These are phyloP conservation scores for Trichosporon coremiiforme DNA, from an alignment of 1,284 basidiomycete species.

Conservation along the genomic window DNA sequence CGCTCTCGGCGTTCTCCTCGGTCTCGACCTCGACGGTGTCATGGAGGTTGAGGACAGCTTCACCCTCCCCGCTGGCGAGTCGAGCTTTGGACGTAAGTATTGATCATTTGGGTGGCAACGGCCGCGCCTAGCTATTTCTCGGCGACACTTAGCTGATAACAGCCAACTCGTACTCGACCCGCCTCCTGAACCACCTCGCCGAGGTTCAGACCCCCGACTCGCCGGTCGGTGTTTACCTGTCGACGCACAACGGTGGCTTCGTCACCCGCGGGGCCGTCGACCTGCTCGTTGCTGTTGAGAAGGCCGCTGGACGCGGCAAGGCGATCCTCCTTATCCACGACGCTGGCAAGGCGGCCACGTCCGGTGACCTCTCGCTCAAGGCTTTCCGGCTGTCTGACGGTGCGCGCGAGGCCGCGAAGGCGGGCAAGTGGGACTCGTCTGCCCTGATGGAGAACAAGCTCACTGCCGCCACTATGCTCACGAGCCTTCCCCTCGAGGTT, in stretches of 20 bases:
- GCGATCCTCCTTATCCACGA: conserved; percentile 90
- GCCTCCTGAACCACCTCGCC: conserved; percentile 50
- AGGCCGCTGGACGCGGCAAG: conserved; percentile 66
- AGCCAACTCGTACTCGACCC: conserved; percentile 51
- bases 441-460: conserved; percentile 84
- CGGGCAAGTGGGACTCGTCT: conserved; percentile 80
- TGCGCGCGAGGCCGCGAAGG: conserved; percentile 84
- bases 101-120: conserved; percentile 13
- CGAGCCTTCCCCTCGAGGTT: conserved; percentile 85
- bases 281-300: conserved; percentile 72
- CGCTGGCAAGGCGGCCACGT: conserved; percentile 64
- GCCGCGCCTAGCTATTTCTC: background rate
- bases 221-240: conserved; percentile 95
- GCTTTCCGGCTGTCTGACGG: conserved; percentile 84
- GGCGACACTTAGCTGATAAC: background rate
- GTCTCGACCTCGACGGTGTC: conserved; percentile 86
- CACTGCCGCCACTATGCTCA: conserved; percentile 85
- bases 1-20: conserved; percentile 81
- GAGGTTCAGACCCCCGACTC: conserved; percentile 92
- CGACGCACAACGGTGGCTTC: conserved; percentile 86
- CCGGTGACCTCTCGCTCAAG: conserved; percentile 85
- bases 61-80: conserved; percentile 64
- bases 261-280: conserved; percentile 85
- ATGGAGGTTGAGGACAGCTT: conserved; percentile 93
- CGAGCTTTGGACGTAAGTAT: conserved; percentile 45